Evolutionary conservation across 148 eudicot genomes (phyloP), one percentile per base, ranked within the genome.

Genomic region (Persicaria tinctoria): DNA sequence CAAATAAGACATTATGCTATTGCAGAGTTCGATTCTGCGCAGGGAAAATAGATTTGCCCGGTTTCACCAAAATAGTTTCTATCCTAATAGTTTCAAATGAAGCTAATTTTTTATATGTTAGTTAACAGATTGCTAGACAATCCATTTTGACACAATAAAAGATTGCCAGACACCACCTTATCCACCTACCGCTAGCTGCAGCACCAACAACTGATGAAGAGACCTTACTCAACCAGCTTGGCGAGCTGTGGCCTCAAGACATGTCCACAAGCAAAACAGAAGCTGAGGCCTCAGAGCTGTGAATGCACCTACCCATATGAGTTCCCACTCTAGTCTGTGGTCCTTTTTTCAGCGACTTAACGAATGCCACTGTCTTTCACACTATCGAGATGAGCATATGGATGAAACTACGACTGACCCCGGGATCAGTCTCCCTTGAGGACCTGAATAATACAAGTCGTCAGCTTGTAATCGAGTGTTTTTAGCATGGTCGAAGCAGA

Each of bases 271-370:
- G 3, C 8, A 18, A 90, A 86, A 32, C 83, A 91, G 76, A 86
- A 86, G 72, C 82, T 88, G 48, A 91, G 81, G 80, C 98, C 98
- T 50, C 95, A 89, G 82, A 93, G 93, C 76, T 93, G 98, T 76
- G 87, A 86, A 59, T 93, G 98, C 77, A 86, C 91, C 46, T 93
- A 88, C 74, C 98, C 98, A 16, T 91, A 84, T 14, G 88, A 89
- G 80, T 97, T 97, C 46, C 91, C 90, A 60, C 48, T 93, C 62
- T 91, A 89, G 91, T 93, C 64, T 81, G 98, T 76, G 97, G 86
- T 72, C 98, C 98, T 41, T 82, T 82, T 11, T 91, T 91, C 77
- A 76, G 97, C 66, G 98, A 91, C 49, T 49, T 93, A 68, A 82
- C 95, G 2, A 93, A 86, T 76, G 95, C 78, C 4, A 88, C 78